Conservation (phyloP, 768 basidiomycete species). For the Dentipellis sp. region DNA sequence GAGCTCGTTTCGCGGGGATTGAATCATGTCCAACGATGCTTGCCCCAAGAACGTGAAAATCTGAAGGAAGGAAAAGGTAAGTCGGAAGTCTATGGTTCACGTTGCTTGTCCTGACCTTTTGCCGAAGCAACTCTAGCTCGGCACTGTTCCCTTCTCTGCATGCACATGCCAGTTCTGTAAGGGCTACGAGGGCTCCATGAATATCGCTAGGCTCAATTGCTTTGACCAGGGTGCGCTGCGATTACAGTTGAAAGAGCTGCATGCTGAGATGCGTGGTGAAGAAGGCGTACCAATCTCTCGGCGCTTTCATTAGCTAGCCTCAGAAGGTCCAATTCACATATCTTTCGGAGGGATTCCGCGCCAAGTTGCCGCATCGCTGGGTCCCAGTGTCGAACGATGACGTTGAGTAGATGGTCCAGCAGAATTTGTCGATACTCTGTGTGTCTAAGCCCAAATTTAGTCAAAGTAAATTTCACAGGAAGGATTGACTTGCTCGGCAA, state of each 20-base stretch:
- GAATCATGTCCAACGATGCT: constrained; percentile 50
- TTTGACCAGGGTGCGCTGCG: no score
- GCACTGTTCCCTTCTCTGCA: constrained; percentile 25
- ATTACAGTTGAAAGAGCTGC: no score
- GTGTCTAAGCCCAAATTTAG: constrained; percentile 44
- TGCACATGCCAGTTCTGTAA: constrained; percentile 66
- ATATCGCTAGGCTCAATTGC: constrained; percentile 50
- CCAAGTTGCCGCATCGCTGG: constrained; percentile 66
- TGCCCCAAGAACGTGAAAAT: constrained; percentile 50
- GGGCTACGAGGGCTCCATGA: constrained; percentile 72
- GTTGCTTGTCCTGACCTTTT: constrained; percentile 32
- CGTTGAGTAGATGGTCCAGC: constrained; percentile 62
- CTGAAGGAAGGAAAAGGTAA: constrained; percentile 28
- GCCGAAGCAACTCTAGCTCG: constrained; percentile 6
- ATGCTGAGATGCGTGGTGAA: no score
- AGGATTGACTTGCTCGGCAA: constrained; percentile 60
- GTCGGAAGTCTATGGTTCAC: constrained; percentile 1
- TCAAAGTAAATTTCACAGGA: not conserved
- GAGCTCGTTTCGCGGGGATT: constrained; percentile 61
- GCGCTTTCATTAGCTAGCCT: constrained; percentile 41
- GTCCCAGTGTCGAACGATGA: constrained; percentile 88
- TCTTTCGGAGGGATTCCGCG: constrained; percentile 60
- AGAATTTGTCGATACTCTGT: constrained; percentile 62
- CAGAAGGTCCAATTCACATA: constrained; percentile 54
- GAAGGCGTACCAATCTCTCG: constrained; percentile 41